Conservation (phyloP, 352 stramenopile genomes). For the Phytophthora pseudosyringae region DNA sequence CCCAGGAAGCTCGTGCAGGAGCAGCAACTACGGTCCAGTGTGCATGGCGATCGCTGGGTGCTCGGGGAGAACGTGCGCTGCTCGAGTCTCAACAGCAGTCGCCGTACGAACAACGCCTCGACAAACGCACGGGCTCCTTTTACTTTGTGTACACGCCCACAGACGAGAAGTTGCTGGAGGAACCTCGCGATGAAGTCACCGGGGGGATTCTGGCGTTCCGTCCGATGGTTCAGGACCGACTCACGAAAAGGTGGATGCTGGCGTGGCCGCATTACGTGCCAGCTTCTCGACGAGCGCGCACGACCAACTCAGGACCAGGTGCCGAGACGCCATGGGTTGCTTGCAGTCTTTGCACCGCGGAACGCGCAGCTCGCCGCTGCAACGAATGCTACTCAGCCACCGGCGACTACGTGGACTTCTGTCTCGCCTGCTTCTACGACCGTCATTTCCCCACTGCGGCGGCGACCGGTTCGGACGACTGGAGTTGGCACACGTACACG, state of each 20-base stretch:
- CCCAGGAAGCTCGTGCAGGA: conserved; percentile 40
- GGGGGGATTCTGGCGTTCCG: conserved; percentile 63
- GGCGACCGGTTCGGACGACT: conserved; percentile 29
- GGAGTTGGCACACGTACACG: conserved; percentile 68
- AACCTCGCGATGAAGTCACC: conserved; percentile 57
- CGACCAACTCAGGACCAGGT: conserved; percentile 8
- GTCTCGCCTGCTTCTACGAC: conserved; percentile 79
- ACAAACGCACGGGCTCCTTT: conserved; percentile 57
- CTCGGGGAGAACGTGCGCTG: conserved; percentile 41
- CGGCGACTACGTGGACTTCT: conserved; percentile 80
- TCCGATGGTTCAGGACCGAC: conserved; percentile 73
- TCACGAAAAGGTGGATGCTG: conserved; percentile 74
- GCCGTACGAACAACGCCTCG: conserved; percentile 72
- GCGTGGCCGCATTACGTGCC: conserved; percentile 66
- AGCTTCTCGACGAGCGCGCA: conserved; percentile 23
- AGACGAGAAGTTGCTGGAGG: conserved; percentile 62
- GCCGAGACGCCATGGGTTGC: conserved; percentile 29
- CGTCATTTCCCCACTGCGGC: conserved; percentile 41
- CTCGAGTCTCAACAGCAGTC: conserved; percentile 69
- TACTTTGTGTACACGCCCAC: conserved; percentile 77
- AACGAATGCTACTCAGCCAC: conserved; percentile 64
- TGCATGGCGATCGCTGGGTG: conserved; percentile 51
- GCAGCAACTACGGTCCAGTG: conserved; percentile 63
- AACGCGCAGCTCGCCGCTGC: conserved; percentile 68
- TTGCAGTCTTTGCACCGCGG: conserved; percentile 65